These are phyloP conservation scores for Cichorium intybus DNA, from an alignment of 140 eudicot species.

Conservation along the genomic window DNA sequence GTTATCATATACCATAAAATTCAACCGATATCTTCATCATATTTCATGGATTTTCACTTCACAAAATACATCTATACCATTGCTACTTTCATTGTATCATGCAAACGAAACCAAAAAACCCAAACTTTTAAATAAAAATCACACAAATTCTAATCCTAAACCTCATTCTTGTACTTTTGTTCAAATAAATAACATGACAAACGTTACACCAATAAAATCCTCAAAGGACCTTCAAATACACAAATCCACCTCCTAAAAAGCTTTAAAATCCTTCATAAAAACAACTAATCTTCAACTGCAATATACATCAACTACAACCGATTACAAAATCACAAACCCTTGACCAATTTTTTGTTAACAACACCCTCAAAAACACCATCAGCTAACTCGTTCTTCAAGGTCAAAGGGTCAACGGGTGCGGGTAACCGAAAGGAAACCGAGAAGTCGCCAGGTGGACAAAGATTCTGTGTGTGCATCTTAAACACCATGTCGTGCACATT, in stretches of 20 bases:
- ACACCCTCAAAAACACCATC: conserved; percentile 69
- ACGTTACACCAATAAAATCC: conserved; percentile 21
- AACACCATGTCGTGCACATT: conserved; percentile 40
- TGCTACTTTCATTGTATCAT: too few relatives aligned
- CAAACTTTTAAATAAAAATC: not conserved
- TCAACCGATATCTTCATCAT: too few relatives aligned
- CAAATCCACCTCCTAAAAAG: conserved; percentile 18
- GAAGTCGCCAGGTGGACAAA: conserved; percentile 71
- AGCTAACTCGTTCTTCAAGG: conserved; percentile 23
- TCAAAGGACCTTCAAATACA: conserved; percentile 11
- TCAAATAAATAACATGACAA: conserved; percentile 15
- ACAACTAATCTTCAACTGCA: conserved; percentile 17
- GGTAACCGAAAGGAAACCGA: conserved; percentile 56
- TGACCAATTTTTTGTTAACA: conserved; percentile 40
- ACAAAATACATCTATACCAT: too few relatives aligned
- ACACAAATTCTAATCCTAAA: conserved; percentile 15
- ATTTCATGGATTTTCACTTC: too few relatives aligned
- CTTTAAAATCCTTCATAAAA: too few relatives aligned
- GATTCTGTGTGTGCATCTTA: conserved; percentile 61
- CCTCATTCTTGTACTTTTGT: conserved; percentile 16
- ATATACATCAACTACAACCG: conserved; percentile 23
- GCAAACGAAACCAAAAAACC: too few relatives aligned
- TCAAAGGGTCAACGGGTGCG: conserved; percentile 45
- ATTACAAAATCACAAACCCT: conserved; percentile 9
- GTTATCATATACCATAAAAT: too few relatives aligned